Base-by-base conservation (phyloP, 768 basidiomycete genomes). In the Trametes villosa region DNA sequence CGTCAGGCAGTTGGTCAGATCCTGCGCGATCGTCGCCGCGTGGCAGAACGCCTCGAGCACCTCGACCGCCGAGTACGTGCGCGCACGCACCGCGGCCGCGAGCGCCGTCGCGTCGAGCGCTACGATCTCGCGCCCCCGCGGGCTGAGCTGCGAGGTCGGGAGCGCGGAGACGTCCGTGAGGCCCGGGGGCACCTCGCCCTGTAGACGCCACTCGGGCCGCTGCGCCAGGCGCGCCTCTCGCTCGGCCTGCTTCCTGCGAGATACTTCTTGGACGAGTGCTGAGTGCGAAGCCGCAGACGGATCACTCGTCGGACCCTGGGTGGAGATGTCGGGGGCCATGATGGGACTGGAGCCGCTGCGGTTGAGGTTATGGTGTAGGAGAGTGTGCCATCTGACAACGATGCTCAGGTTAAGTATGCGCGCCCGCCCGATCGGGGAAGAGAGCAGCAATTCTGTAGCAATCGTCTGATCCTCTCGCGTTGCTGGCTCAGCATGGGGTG, bases 1-100 rank as follows among this genome's bases (percentile, higher is more conserved):
- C 3, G 93, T 95, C 41, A 94, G 68, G 70, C 90, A 92, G 68
- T 94, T 94, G 5, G 87, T 89, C 63, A 78, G 77, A 34, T 75
- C 71, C 17, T 94, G 92, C 9, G 88, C 89, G 31, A 75, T 65
- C 27, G 72, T 68, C 29, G 77, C 76, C 42, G 68, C 74, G 52
- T 76, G 75, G 62, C 70, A 70, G 70, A 73, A 77, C 17, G 77
- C 77, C 26, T 67, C 66, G 41, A 69, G 57, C 40, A 77, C 75
- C 42, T 77, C 74, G 29, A 74, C 67, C 13, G 76, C 71, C 13
- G 72, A 71, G 57, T 72, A 76, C 12, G 63, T 64, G 55, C 74
- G 65, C 34, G 48, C 42, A 29, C 68, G 66, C 27, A 76, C 48
- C 45, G 59, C 44, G 29, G 67, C 63, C 33, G 71, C 69, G 27